These are phyloP conservation scores for Hypoxylon sp. DNA, from an alignment of 2,329 filamentous ascomycete genomes.

Conservation along the genomic window DNA sequence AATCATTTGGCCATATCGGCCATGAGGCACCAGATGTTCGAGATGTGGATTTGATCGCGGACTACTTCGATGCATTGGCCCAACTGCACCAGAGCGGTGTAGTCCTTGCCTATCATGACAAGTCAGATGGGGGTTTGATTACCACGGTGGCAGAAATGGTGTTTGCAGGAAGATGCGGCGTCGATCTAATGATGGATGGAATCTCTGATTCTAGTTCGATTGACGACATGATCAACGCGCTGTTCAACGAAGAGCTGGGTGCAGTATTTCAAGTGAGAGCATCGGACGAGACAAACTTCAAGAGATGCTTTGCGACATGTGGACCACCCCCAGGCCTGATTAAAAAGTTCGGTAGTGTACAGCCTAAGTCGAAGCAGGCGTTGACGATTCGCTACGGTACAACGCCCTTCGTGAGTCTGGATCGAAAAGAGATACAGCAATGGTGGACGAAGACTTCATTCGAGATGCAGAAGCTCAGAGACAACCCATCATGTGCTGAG, in stretches of 20 bases:
- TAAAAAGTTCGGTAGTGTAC: conserved; percentile 83
- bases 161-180: conserved; percentile 92
- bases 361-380: conserved; percentile 73
- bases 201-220: conserved; percentile 72
- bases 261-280: conserved; percentile 95
- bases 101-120: conserved; percentile 94
- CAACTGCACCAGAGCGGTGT: conserved; percentile 66
- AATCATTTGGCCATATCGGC: conserved; percentile 87
- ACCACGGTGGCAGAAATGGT: conserved; percentile 96
- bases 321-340: conserved; percentile 85
- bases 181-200: conserved; percentile 85
- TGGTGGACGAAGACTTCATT: conserved; percentile 90
- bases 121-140: conserved; percentile 91
- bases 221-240: conserved; percentile 75
- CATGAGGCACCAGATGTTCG: conserved; percentile 89
- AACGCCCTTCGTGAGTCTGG: conserved; percentile 74
- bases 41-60: conserved; percentile 81
- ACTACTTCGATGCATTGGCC: conserved; percentile 88
- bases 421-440: conserved; percentile 80
- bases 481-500: conserved; percentile 88
- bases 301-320: conserved; percentile 89
- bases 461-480: conserved; percentile 89
- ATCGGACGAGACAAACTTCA: conserved; percentile 85
- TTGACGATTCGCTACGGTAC: conserved; percentile 78
- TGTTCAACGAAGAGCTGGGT: conserved; percentile 99